Percentiles rank a stretch among this genome's conserved stretches.
Evolutionary conservation across 768 basidiomycete species (phyloP).

Genomic region (Russula brevipes): DNA sequence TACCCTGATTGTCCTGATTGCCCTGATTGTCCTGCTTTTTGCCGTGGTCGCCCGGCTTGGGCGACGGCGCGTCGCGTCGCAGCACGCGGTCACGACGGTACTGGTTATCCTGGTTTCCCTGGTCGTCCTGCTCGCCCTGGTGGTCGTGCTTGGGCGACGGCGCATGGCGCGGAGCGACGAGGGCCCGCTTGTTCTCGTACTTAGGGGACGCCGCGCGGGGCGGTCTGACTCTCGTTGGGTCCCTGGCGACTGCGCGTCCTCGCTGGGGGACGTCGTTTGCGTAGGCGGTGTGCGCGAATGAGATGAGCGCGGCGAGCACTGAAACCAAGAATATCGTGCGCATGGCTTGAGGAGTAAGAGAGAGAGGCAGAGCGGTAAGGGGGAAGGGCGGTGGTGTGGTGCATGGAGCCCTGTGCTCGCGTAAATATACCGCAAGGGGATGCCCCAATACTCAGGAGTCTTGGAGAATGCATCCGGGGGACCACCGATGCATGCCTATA

Average conservation of each 20-base stretch:
- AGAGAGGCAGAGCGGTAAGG: not conserved
- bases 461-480: not conserved
- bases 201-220: not conserved
- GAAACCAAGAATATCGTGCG: not conserved
- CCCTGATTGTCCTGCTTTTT: too few species aligned
- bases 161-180: not conserved
- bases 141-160: not conserved
- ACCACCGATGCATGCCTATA: not conserved
- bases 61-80: not conserved
- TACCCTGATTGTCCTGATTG: too few species aligned
- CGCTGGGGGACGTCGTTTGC: not conserved
- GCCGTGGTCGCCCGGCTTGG: not conserved
- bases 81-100: not conserved
- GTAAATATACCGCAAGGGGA: not conserved
- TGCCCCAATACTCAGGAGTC: not conserved
- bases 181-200: not conserved
- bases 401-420: not conserved
- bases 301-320: conserved; percentile 5
- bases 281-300: not conserved
- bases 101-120: too few species aligned
- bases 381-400: too few species aligned
- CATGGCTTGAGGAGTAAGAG: not conserved
- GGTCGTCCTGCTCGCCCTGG: too few species aligned
- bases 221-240: not conserved
- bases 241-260: not conserved